These are phyloP conservation scores for Echinosophora koreensis DNA, from an alignment of 306 rosid genomes.

Conservation along the genomic window DNA sequence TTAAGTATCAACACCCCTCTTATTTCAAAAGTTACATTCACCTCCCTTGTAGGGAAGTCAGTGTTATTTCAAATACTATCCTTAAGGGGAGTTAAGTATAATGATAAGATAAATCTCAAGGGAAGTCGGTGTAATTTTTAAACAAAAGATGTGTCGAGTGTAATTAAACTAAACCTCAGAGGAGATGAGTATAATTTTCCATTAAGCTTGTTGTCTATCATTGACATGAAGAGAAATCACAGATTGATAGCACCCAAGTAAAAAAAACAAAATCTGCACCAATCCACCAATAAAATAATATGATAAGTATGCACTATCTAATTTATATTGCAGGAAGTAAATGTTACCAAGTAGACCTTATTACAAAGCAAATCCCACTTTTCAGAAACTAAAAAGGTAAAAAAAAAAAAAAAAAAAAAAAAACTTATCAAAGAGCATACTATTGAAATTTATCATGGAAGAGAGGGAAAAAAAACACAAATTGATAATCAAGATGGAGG, in stretches of 20 bases:
- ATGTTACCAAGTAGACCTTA: background rate
- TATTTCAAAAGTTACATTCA: too few relatives aligned
- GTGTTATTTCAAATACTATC: too few relatives aligned
- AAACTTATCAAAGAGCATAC: background rate
- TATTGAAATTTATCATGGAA: background rate
- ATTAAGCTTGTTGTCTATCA: background rate
- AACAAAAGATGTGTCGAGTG: too few relatives aligned
- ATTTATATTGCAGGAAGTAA: background rate
- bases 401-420: too few relatives aligned
- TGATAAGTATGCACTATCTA: background rate
- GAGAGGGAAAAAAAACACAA: background rate
- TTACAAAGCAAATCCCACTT: background rate
- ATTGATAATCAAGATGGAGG: background rate
- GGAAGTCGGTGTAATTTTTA: too few relatives aligned
- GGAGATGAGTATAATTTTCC: too few relatives aligned
- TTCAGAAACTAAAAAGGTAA: background rate
- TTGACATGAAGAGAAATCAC: conserved; percentile 2
- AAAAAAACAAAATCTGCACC: conserved; percentile 12
- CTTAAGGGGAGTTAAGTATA: too few relatives aligned
- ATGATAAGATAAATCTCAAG: too few relatives aligned
- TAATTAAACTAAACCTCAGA: too few relatives aligned
- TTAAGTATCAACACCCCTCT: too few relatives aligned
- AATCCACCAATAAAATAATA: background rate
- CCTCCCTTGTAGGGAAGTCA: too few relatives aligned
- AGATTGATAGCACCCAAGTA: background rate